Percentiles rank a stretch among this genome's conserved stretches.
phyloP scores from a whole-genome alignment of 805 yeast species.

The Helenozyma rhizophorensis region DNA sequence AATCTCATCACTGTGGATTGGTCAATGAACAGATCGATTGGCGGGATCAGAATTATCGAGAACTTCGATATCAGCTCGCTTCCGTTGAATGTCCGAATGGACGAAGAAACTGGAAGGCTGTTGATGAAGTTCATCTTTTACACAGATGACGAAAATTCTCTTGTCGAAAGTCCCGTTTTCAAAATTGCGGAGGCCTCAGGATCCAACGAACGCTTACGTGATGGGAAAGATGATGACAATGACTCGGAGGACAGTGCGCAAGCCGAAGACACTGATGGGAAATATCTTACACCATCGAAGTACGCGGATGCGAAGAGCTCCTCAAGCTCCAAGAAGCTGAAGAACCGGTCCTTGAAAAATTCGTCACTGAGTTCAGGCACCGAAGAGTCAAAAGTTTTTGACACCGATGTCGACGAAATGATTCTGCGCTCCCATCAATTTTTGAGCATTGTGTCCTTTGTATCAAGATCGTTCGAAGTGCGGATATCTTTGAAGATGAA shows the following conservation, averaged over 20 bases:
- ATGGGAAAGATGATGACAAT: conserved; percentile 4
- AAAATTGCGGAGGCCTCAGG: conserved; percentile 6
- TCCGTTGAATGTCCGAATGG: conserved; percentile 36
- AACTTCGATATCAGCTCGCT: conserved; percentile 32
- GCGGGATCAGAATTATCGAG: conserved; percentile 40
- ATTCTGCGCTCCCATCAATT: conserved; percentile 68
- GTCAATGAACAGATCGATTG: conserved; percentile 40
- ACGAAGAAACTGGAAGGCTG: conserved; percentile 36
- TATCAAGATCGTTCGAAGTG: conserved; percentile 19
- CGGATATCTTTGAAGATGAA: conserved; percentile 32
- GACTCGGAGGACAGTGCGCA: conserved; percentile 8
- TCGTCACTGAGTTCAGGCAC: conserved; percentile 4
- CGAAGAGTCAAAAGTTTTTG: conserved; percentile 3
- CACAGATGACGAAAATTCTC: conserved; percentile 6
- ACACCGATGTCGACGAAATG: conserved; percentile 50
- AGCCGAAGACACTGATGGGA: too few species aligned
- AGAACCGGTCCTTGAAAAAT: conserved; percentile 1
- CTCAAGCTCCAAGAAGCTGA: too few species aligned
- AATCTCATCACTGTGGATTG: conserved; percentile 33
- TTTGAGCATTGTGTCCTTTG: conserved; percentile 59
- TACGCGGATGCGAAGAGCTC: too few species aligned
- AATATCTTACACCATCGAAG: too few species aligned
- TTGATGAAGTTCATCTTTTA: conserved; percentile 36
- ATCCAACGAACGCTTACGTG: conserved; percentile 1
- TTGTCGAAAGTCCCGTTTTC: conserved; percentile 11